Conservation (phyloP, 2,329 filamentous ascomycete species). For the Aspergillus aculeatus region DNA sequence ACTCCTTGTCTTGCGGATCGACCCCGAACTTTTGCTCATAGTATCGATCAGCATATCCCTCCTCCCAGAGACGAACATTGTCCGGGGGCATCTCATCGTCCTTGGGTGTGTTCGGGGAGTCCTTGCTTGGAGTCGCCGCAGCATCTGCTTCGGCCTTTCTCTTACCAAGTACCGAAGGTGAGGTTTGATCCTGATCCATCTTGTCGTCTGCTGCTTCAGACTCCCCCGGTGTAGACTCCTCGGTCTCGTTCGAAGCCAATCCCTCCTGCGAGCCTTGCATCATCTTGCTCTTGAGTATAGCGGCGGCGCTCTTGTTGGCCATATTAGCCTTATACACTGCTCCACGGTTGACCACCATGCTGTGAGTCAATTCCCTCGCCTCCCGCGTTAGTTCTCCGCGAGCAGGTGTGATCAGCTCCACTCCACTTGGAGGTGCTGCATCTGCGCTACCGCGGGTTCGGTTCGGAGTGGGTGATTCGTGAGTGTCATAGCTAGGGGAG, state of each 20-base stretch:
- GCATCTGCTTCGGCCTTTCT: conserved; percentile 68
- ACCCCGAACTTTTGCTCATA: conserved; percentile 96
- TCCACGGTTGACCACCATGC: conserved; percentile 78
- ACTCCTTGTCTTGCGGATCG: conserved; percentile 74
- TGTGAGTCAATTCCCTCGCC: conserved; percentile 70
- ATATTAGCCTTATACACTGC: conserved; percentile 66
- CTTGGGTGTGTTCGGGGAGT: conserved; percentile 37
- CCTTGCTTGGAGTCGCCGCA: conserved; percentile 55
- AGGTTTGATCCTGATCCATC: conserved; percentile 24
- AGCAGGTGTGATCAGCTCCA: conserved; percentile 60
- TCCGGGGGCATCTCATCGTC: conserved; percentile 69
- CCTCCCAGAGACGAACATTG: conserved; percentile 87
- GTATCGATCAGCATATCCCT: conserved; percentile 91
- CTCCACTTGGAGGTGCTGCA: conserved; percentile 43
- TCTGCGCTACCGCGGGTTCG: conserved; percentile 28
- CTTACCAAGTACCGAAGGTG: conserved; percentile 39
- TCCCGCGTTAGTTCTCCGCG: conserved; percentile 55
- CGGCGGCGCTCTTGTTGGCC: conserved; percentile 93
- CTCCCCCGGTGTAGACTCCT: conserved; percentile 26
- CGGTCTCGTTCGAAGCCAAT: conserved; percentile 23
- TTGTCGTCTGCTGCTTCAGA: conserved; percentile 27
- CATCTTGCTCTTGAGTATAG: conserved; percentile 78
- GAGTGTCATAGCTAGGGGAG: conserved; percentile 45
- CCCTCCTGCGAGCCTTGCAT: conserved; percentile 45
- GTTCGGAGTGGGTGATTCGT: conserved; percentile 29